Conservation (phyloP, 1,284 basidiomycete species). For the Ceratobasidium sp. region DNA sequence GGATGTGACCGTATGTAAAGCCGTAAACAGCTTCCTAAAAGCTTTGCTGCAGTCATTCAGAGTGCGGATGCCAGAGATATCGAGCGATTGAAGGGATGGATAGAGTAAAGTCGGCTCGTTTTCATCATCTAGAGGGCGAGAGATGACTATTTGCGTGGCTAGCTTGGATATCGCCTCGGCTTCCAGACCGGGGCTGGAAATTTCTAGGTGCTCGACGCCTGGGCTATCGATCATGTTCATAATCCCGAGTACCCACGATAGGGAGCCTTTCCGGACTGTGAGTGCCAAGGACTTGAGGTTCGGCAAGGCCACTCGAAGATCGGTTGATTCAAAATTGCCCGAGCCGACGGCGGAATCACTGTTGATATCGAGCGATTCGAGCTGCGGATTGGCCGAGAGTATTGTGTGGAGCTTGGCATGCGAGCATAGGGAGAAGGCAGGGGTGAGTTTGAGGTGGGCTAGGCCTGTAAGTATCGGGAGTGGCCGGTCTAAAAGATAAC, state of each 20-base stretch:
- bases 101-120: background rate
- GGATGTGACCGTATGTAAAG: background rate
- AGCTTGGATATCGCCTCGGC: background rate
- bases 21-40: background rate
- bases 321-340: background rate
- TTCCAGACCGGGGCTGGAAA: background rate
- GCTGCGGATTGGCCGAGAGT: conserved; percentile 11
- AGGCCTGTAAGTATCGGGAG: conserved; percentile 31
- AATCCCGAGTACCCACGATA: background rate
- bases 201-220: background rate
- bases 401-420: background rate
- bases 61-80: background rate
- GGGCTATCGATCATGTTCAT: conserved; percentile 4
- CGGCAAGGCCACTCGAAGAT: background rate
- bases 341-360: background rate
- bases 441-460: conserved; percentile 6
- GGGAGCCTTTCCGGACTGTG: background rate
- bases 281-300: background rate
- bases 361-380: background rate
- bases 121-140: background rate
- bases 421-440: background rate
- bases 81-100: background rate
- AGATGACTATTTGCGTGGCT: background rate
- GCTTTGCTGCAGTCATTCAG: background rate
- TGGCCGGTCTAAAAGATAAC: background rate